Evolutionary conservation across 768 basidiomycete species (phyloP).

Genomic region (Rhodotorula toruloides): DNA sequence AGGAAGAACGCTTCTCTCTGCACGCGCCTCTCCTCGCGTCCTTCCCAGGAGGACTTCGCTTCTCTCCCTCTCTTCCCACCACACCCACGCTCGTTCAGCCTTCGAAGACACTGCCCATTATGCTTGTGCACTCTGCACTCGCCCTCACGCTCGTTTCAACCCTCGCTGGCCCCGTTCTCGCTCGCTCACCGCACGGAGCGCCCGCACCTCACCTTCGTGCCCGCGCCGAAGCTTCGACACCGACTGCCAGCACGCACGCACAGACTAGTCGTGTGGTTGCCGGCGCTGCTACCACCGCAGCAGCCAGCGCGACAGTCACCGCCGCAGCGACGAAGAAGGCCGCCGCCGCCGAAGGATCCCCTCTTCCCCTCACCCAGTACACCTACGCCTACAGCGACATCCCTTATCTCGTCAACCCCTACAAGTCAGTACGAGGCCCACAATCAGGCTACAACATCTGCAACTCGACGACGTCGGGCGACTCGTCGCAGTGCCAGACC

Average conservation of each 20-base stretch:
- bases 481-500: slow-evolving; percentile 33
- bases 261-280: too few species aligned
- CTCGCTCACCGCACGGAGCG: neutral
- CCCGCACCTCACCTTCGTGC: too few species aligned
- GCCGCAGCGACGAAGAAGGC: neutral
- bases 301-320: neutral
- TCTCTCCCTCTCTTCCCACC: too few species aligned
- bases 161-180: neutral
- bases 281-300: neutral
- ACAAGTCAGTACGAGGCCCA: slow-evolving; percentile 13
- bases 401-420: slow-evolving; percentile 27
- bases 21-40: too few species aligned
- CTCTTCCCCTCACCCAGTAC: slow-evolving; percentile 23
- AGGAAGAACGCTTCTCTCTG: too few species aligned
- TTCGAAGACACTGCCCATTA: too few species aligned
- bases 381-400: slow-evolving; percentile 10
- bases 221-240: too few species aligned
- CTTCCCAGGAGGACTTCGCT: too few species aligned
- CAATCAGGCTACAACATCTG: slow-evolving; percentile 30
- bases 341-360: neutral
- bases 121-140: too few species aligned
- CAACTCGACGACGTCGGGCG: slow-evolving; percentile 28
- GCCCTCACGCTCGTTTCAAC: slow-evolving; percentile 1
- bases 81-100: too few species aligned
- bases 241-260: too few species aligned